A percentile compares a stretch with the other conserved stretches of the same genome.
Evolutionary conservation across 495 filamentous ascomycete genomes (phyloP).

Genomic region (Opeltia flavorubescens): DNA sequence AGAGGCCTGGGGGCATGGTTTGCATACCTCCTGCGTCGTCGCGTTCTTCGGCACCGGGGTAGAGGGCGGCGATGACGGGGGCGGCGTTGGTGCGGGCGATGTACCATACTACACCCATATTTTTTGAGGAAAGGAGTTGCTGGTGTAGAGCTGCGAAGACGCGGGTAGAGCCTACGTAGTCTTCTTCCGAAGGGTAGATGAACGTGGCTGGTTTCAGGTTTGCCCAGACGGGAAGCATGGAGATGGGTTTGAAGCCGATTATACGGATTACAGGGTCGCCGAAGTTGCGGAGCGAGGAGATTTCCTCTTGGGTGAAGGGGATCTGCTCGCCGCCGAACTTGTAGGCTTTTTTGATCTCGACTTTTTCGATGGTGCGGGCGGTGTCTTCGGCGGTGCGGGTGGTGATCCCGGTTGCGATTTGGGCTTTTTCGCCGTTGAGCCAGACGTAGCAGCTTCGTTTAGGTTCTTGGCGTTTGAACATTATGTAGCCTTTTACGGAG

Average conservation of each 20-base stretch:
- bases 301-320: slow-evolving; percentile 70
- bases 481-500: slow-evolving; percentile 81
- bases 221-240: slow-evolving; percentile 69
- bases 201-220: slow-evolving; percentile 74
- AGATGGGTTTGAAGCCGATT: slow-evolving; percentile 81
- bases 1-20: slow-evolving; percentile 69
- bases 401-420: slow-evolving; percentile 63
- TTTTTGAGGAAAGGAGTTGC: slow-evolving; percentile 63
- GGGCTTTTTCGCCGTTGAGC: slow-evolving; percentile 64
- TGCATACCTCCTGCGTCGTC: slow-evolving; percentile 50
- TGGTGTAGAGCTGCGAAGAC: slow-evolving; percentile 86
- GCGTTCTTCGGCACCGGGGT: slow-evolving; percentile 54
- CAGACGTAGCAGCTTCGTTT: slow-evolving; percentile 74
- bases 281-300: slow-evolving; percentile 59
- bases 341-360: slow-evolving; percentile 80
- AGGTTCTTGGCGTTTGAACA: slow-evolving; percentile 70
- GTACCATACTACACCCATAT: slow-evolving; percentile 80
- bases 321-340: slow-evolving; percentile 90
- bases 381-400: slow-evolving; percentile 62
- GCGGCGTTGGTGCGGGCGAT: slow-evolving; percentile 66
- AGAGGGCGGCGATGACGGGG: slow-evolving; percentile 65
- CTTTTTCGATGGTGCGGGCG: slow-evolving; percentile 58
- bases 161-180: slow-evolving; percentile 77
- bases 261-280: slow-evolving; percentile 74
- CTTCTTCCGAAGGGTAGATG: slow-evolving; percentile 87